These are phyloP conservation scores for Podaxis mareebaensis DNA, from an alignment of 768 basidiomycete genomes.

Conservation along the genomic window DNA sequence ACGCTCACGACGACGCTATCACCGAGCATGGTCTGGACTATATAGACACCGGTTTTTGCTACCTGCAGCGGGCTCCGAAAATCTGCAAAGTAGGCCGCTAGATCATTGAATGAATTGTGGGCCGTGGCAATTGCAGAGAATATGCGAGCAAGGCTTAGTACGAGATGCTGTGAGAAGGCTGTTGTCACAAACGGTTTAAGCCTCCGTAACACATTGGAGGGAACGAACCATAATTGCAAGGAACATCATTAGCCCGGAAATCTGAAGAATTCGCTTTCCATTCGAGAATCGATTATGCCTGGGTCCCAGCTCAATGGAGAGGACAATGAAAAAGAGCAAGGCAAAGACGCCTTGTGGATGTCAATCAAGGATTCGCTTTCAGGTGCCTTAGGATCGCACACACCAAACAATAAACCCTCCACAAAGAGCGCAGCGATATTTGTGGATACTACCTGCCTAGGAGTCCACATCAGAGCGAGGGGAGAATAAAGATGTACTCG, in stretches of 20 bases:
- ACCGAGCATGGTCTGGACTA: background rate
- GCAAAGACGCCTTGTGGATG: background rate
- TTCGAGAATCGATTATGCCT: background rate
- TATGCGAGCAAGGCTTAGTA: background rate
- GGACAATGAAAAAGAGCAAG: background rate
- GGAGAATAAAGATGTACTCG: no score
- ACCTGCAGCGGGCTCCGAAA: background rate
- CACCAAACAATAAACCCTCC: constrained; percentile 2
- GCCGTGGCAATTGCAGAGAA: background rate
- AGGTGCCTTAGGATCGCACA: background rate
- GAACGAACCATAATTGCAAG: background rate
- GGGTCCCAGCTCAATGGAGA: constrained; percentile 3
- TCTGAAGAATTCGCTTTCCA: background rate
- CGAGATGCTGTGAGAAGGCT: background rate
- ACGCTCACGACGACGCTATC: background rate
- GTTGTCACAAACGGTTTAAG: background rate
- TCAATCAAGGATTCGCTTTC: background rate
- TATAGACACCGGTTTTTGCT: background rate
- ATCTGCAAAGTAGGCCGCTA: background rate
- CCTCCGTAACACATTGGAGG: background rate
- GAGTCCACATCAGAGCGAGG: background rate
- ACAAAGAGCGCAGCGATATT: background rate
- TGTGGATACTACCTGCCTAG: background rate
- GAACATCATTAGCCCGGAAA: constrained; percentile 1
- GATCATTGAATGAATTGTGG: background rate